Percentiles rank a stretch among this genome's conserved stretches.
These are phyloP conservation scores for Magnolia kwangsiensis DNA, from an alignment of 164 flowering plant species.

Conservation along the genomic window DNA sequence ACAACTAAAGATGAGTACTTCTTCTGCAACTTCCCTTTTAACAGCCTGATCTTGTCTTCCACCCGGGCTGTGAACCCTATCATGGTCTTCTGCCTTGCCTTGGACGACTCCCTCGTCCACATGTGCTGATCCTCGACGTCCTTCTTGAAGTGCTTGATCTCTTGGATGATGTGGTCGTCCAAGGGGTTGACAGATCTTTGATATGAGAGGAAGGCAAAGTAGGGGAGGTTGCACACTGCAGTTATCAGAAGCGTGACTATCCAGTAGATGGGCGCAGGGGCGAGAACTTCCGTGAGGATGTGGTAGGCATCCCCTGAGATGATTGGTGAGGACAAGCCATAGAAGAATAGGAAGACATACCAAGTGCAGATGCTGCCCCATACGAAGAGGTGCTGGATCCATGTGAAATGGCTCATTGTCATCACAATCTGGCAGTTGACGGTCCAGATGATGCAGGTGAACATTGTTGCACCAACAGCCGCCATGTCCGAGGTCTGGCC, in stretches of 20 bases:
- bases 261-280: slow-evolving; percentile 90
- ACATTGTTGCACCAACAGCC: slow-evolving; percentile 82
- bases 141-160: slow-evolving; percentile 86
- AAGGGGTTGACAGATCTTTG: slow-evolving; percentile 79
- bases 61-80: slow-evolving; percentile 95
- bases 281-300: slow-evolving; percentile 73
- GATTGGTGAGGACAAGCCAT: slow-evolving; percentile 51
- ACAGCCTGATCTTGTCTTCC: slow-evolving; percentile 83
- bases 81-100: slow-evolving; percentile 86
- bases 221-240: slow-evolving; percentile 58
- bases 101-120: slow-evolving; percentile 86
- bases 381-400: slow-evolving; percentile 84
- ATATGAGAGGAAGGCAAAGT: slow-evolving; percentile 69
- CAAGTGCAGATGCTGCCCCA: slow-evolving; percentile 87
- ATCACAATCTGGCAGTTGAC: slow-evolving; percentile 92
- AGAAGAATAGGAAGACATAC: slow-evolving; percentile 72
- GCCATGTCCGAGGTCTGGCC: slow-evolving; percentile 92
- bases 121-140: slow-evolving; percentile 72
- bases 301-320: slow-evolving; percentile 43
- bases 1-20: slow-evolving; percentile 31
- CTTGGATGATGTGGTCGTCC: slow-evolving; percentile 97
- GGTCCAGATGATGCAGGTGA: slow-evolving; percentile 87
- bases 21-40: slow-evolving; percentile 67
- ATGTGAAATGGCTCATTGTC: slow-evolving; percentile 95
- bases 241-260: slow-evolving; percentile 56